A percentile compares a stretch with the other conserved stretches of the same genome.
Evolutionary conservation across 2,329 filamentous ascomycete genomes (phyloP).

Genomic region (Sphaerulina populicola): DNA sequence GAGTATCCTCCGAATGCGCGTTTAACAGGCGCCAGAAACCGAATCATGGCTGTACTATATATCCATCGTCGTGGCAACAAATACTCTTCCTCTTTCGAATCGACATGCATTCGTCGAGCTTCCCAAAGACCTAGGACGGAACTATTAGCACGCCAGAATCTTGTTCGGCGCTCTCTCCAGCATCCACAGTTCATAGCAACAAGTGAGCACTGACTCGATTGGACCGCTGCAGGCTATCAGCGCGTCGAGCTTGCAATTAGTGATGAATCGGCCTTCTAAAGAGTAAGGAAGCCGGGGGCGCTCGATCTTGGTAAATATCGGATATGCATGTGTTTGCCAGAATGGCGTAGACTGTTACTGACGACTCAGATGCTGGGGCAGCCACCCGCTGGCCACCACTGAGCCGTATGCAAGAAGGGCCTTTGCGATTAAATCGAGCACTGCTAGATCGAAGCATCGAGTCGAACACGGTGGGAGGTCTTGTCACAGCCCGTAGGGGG

Average conservation of each 20-base stretch:
- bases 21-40: neutral
- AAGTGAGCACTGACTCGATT: neutral
- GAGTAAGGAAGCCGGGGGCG: neutral
- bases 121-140: neutral
- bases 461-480: neutral
- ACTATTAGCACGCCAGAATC: neutral
- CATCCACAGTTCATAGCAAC: neutral
- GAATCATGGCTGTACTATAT: constrained; percentile 1
- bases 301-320: neutral
- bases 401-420: constrained; percentile 2
- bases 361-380: neutral
- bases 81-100: neutral
- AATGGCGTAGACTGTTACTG: neutral
- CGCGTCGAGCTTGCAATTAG: neutral
- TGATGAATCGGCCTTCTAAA: neutral
- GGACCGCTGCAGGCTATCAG: neutral
- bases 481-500: neutral
- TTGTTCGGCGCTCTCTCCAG: neutral
- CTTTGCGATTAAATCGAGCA: neutral
- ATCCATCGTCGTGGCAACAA: neutral
- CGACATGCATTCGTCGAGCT: neutral
- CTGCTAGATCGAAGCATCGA: neutral
- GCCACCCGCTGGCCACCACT: neutral
- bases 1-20: constrained; percentile 1
- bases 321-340: neutral